Evolutionary conservation across 306 rosid genomes (phyloP).

Genomic region (Dalbergia cultrata): DNA sequence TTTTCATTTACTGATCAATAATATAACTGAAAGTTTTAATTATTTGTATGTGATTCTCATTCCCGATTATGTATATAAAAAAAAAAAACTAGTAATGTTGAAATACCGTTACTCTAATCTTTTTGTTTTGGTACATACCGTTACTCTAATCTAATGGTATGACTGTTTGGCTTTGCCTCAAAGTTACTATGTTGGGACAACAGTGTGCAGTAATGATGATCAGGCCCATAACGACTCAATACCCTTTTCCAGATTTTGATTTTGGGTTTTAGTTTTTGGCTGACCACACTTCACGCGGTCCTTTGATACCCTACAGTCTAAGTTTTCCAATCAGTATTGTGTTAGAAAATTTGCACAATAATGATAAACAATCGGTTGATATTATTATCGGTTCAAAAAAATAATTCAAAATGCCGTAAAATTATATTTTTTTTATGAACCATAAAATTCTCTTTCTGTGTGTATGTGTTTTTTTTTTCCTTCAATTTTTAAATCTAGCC

Average conservation of each 20-base stretch:
- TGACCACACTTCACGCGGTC: constrained; percentile 21
- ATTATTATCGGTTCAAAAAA: background rate
- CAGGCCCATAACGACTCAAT: constrained; percentile 44
- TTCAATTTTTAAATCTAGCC: background rate
- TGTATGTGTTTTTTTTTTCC: background rate
- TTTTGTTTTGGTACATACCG: too few species aligned
- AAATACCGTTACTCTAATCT: background rate
- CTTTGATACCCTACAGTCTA: background rate
- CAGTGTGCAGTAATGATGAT: constrained; percentile 43
- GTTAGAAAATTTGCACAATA: background rate
- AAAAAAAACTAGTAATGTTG: too few species aligned
- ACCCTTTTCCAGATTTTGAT: constrained; percentile 10
- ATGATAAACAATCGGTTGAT: background rate
- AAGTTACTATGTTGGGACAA: constrained; percentile 55
- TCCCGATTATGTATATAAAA: too few species aligned
- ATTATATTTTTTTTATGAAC: background rate
- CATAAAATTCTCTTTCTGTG: background rate
- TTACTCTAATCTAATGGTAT: constrained; percentile 30
- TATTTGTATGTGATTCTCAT: too few species aligned
- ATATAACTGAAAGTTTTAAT: too few species aligned
- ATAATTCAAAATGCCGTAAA: background rate
- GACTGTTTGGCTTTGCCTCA: constrained; percentile 52
- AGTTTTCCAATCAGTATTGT: too few species aligned
- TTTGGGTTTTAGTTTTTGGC: constrained; percentile 36
- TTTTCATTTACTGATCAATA: too few species aligned